A percentile compares a stretch with the other conserved stretches of the same genome.
Conservation (phyloP, 495 filamentous ascomycete genomes). For the Haplographium delicatum region DNA sequence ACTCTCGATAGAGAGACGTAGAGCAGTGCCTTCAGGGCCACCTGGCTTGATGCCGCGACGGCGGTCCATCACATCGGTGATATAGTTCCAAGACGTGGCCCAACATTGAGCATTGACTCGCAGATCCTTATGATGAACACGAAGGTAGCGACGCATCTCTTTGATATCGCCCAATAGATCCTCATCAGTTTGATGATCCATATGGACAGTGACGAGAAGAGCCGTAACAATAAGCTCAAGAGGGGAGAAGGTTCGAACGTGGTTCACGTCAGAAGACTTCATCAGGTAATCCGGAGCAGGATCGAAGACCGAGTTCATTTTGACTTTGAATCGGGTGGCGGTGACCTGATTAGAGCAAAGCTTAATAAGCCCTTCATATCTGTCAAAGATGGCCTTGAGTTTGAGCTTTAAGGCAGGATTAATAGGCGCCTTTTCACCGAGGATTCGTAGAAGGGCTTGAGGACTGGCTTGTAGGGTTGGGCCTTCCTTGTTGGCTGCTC, state of each 20-base stretch:
- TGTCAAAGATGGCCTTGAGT: conserved; percentile 23
- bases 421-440: conserved; percentile 20
- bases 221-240: conserved; percentile 39
- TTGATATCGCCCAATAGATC: conserved; percentile 39
- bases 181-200: conserved; percentile 28
- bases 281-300: conserved; percentile 19
- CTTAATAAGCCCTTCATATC: conserved; percentile 23
- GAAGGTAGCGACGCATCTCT: conserved; percentile 31
- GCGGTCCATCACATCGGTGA: conserved; percentile 26
- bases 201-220: conserved; percentile 37
- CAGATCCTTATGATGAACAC: conserved; percentile 34
- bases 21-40: no score
- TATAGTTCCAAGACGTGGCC: conserved; percentile 33
- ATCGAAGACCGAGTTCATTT: conserved; percentile 20
- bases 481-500: conserved; percentile 1
- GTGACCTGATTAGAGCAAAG: conserved; percentile 15
- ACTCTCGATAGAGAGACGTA: not conserved
- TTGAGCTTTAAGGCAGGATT: conserved; percentile 9
- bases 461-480: conserved; percentile 27
- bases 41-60: not conserved
- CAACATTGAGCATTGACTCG: conserved; percentile 36
- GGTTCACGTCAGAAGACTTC: conserved; percentile 7
- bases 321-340: conserved; percentile 13
- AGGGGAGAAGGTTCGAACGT: conserved; percentile 36
- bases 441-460: conserved; percentile 25